Conservation (phyloP, 768 basidiomycete genomes). For the Cyclocybe cylindracea region DNA sequence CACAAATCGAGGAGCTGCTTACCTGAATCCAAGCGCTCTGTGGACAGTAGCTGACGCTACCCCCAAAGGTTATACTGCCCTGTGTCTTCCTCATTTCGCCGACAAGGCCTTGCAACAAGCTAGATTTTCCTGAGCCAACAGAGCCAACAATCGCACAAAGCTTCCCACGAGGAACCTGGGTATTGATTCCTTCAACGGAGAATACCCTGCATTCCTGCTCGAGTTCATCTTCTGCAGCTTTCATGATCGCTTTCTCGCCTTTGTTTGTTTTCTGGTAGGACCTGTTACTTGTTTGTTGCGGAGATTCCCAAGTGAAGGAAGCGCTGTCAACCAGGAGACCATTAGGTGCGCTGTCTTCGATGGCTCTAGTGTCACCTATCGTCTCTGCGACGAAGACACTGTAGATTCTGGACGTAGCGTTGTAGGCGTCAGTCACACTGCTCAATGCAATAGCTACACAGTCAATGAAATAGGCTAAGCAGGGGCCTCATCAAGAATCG, state of each 20-base stretch:
- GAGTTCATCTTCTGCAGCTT: conserved; percentile 5
- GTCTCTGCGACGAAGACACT: conserved; percentile 5
- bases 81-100: conserved; percentile 79
- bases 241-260: conserved; percentile 18
- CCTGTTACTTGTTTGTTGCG: conserved; percentile 34
- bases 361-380: neutral
- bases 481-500: conserved; percentile 6
- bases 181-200: conserved; percentile 59
- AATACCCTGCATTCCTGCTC: conserved; percentile 49
- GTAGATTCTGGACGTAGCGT: conserved; percentile 1
- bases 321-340: neutral
- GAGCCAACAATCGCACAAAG: conserved; percentile 84
- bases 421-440: conserved; percentile 2
- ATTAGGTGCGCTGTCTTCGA: neutral
- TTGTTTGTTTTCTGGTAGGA: neutral
- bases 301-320: conserved; percentile 82
- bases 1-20: conserved; percentile 3
- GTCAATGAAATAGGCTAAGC: conserved; percentile 2
- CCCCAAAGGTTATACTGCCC: conserved; percentile 72
- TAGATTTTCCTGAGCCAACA: conserved; percentile 72
- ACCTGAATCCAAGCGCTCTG: conserved; percentile 92
- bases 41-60: conserved; percentile 79
- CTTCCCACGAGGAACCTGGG: conserved; percentile 73
- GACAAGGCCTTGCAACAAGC: conserved; percentile 71
- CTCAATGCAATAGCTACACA: conserved; percentile 3